Evolutionary conservation across 164 flowering plant genomes (phyloP), one percentile per base, ranked within the genome.

Genomic region (Vitis labrusca): DNA sequence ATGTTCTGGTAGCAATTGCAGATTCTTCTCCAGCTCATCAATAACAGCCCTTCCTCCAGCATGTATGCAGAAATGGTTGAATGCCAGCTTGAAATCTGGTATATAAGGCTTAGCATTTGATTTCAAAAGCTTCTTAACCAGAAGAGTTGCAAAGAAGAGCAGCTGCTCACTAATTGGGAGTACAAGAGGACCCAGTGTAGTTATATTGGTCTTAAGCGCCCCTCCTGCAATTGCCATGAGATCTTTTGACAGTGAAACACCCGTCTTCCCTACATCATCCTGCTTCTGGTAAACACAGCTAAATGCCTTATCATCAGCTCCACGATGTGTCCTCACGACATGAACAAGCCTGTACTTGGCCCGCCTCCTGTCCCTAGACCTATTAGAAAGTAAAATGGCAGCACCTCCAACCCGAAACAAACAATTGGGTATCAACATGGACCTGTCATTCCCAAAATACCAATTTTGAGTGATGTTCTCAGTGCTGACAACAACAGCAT

Each of bases 161-260:
- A 81, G 75, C 72, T 81, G 82, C 77, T 81, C 84, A 17, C 81
- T 78, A 23, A 81, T 67, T 2, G 84, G 84, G 27, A 81, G 77
- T 54, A 78, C 84, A 8, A 78, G 68, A 17, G 84, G 84, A 47
- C 81, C 84, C 47, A 81, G 29, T 0, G 84, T 75, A 2, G 80
- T 80, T 14, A 80, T 80, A 54, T 80, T 80, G 2, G 74, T 68
- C 58, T 77, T 80, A 17, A 78, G 61, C 1, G 84, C 79, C 2
- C 71, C 82, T 0, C 84, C 84, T 3, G 84, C 84, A 52, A 81
- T 74, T 2, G 84, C 84, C 84, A 81, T 81, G 16, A 81, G 15
- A 51, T 81, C 84, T 56, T 74, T 76, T 0, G 84, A 76, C 44
- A 81, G 62, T 0, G 81, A 81, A 64, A 81, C 84, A 0, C 84